Evolutionary conservation across 495 filamentous ascomycete species (phyloP), one percentile per base, ranked within the genome.

Genomic region (Talaromyces nanjingensis): DNA sequence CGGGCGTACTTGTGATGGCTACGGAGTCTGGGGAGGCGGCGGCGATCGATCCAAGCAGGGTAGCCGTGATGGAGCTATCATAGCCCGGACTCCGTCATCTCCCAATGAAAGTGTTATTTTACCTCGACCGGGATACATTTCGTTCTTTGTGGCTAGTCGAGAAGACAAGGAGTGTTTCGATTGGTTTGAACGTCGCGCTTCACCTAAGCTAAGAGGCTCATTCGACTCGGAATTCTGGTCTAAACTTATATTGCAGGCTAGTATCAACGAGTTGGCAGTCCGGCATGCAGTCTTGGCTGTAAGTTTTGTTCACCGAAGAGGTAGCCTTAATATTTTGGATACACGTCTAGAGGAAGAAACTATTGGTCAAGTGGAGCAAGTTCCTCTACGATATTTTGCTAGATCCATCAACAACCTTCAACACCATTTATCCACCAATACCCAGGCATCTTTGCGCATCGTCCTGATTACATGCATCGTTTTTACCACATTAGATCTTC

Each of bases 201-300:
- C 56, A 3, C 14, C 20, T 18, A 62, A 62, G 45, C 22, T 62
- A 22, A 47, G 83, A 4, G 87, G 87, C 0, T 87, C 84, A 70
- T 87, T 87, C 63, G 76, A 81, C 59, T 86, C 82, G 2, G 79
- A 80, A 4, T 84, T 88, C 60, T 89, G 86, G 87, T 78, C 14
- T 71, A 72, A 31, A 71, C 65, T 74, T 2, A 65, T 88, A 3
- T 72, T 86, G 25, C 83, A 86, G 66, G 81, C 84, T 64, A 84
- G 81, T 47, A 80, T 87, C 64, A 77, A 77, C 6, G 79, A 86
- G 65, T 73, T 85, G 6, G 76, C 83, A 0, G 83, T 89, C 59
- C 78, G 83, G 24, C 86, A 89, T 73, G 85, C 87, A 5, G 81
- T 87, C 2, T 79, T 87, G 8, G 87, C 86, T 16, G 74, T 89